These are phyloP conservation scores for Phytophthora syringae DNA, from an alignment of 352 stramenopile genomes.

Conservation along the genomic window DNA sequence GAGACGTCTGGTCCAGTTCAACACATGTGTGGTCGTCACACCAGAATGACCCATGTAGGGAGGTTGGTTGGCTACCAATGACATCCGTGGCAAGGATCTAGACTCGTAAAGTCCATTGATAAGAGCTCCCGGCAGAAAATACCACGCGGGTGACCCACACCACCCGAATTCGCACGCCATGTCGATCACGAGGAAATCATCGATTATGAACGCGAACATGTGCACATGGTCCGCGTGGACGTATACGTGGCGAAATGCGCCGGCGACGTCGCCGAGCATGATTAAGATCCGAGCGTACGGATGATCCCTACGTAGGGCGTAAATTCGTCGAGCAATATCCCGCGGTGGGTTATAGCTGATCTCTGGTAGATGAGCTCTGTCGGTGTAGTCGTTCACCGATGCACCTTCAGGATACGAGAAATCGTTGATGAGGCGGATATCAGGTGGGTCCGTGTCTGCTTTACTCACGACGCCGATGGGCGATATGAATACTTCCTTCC, in stretches of 20 bases:
- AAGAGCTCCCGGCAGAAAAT: neutral
- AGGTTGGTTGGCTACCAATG: neutral
- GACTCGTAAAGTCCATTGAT: neutral
- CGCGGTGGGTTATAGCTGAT: conserved; percentile 10
- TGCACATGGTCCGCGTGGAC: neutral
- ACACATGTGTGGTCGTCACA: neutral
- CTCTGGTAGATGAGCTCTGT: neutral
- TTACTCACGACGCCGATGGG: neutral
- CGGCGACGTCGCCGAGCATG: neutral
- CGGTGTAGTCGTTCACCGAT: conserved; percentile 17
- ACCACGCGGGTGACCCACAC: neutral
- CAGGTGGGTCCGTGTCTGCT: no score
- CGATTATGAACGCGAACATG: neutral
- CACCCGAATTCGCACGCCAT: neutral
- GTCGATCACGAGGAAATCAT: neutral
- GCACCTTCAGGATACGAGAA: neutral
- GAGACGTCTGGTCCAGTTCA: neutral
- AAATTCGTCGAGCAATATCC: conserved; percentile 1
- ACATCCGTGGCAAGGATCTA: neutral
- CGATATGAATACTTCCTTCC: neutral
- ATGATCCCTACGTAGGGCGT: neutral
- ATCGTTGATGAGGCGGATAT: conserved; percentile 5
- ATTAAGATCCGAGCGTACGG: neutral
- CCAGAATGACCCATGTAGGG: neutral
- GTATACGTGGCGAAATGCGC: neutral